Base-by-base conservation (phyloP, 73 alveolate species). In the Blepharisma stoltei region DNA sequence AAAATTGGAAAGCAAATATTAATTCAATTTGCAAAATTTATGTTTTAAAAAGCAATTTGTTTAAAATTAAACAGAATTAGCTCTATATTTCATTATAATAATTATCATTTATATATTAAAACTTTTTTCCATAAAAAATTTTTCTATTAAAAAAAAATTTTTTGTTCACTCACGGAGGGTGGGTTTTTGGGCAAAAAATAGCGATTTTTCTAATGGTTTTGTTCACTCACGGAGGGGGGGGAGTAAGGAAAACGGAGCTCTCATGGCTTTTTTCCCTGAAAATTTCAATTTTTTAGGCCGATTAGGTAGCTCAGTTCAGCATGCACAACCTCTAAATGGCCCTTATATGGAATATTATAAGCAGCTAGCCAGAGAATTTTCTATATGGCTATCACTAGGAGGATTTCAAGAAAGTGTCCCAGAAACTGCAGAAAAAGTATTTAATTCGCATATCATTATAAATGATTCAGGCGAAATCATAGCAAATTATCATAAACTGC, bases 361-460 rank as follows among this genome's bases (percentile, higher is more conserved):
- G 48, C 60, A 86, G 70, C 81, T 89, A 11, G 91, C 98, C 18
- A 77, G 81, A 65, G 83, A 89, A 20, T 68, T 71, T 41, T 54
- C 84, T 54, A 80, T 92, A 53, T 89, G 95, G 88, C 80, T 92
- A 71, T 87, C 93, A 8, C 82, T 91, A 49, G 98, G 98, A 18
- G 95, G 96, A 0, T 87, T 92, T 37, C 86, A 88, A 55, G 95
- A 87, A 73, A 77, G 55, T 6, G 76, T 84, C 14, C 69, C 78
- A 7, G 69, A 65, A 66, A 25, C 44, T 43, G 70, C 68, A 6
- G 52, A 38, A 9, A 92, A 90, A 77, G 68, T 84, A 41, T 80
- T 77, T 54, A 92, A 86, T 47, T 81, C 98, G 11, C 91, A 81
- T 21, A 55, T 92, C n/a, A 83, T 92, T 46, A 83, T 92, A 49